These are phyloP conservation scores for Tulasnella sp. DNA, from an alignment of 768 basidiomycete genomes.

Conservation along the genomic window DNA sequence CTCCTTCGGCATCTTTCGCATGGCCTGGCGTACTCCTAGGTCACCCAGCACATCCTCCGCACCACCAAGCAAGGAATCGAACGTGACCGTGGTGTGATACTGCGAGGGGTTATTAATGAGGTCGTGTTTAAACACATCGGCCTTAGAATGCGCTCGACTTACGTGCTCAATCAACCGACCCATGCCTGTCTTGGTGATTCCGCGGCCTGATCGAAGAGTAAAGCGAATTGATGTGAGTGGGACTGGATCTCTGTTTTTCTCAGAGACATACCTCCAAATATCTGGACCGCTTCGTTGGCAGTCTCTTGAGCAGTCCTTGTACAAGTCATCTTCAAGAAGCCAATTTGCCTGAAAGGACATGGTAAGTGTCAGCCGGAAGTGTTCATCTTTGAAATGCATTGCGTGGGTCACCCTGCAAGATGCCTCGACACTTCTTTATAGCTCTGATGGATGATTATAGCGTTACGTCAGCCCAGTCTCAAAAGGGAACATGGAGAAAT, in stretches of 20 bases:
- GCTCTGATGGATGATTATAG: no score
- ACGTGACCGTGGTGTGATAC: slow-evolving; percentile 76
- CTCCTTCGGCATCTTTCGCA: slow-evolving; percentile 49
- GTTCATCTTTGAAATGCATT: not conserved
- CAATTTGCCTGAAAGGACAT: slow-evolving; percentile 49
- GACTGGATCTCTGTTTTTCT: no score
- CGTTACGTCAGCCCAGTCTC: no score
- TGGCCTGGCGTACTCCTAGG: slow-evolving; percentile 71
- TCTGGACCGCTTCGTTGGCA: slow-evolving; percentile 52
- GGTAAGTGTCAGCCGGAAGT: slow-evolving; percentile 28
- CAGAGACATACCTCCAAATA: slow-evolving; percentile 19
- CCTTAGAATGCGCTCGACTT: not conserved
- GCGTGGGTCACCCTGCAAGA: slow-evolving; percentile 51
- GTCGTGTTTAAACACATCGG: not conserved
- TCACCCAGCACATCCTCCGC: slow-evolving; percentile 47
- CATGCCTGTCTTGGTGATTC: slow-evolving; percentile 74
- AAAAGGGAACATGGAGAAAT: not conserved
- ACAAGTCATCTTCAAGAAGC: slow-evolving; percentile 65
- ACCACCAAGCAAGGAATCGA: slow-evolving; percentile 73
- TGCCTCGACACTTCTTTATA: slow-evolving; percentile 64
- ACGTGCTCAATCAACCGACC: slow-evolving; percentile 60
- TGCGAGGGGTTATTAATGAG: slow-evolving; percentile 23
- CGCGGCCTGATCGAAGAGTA: slow-evolving; percentile 43
- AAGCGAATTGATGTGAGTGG: not conserved
- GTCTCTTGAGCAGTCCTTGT: slow-evolving; percentile 71